These are phyloP conservation scores for Phytopythium boreale DNA, from an alignment of 352 stramenopile genomes.

Conservation along the genomic window DNA sequence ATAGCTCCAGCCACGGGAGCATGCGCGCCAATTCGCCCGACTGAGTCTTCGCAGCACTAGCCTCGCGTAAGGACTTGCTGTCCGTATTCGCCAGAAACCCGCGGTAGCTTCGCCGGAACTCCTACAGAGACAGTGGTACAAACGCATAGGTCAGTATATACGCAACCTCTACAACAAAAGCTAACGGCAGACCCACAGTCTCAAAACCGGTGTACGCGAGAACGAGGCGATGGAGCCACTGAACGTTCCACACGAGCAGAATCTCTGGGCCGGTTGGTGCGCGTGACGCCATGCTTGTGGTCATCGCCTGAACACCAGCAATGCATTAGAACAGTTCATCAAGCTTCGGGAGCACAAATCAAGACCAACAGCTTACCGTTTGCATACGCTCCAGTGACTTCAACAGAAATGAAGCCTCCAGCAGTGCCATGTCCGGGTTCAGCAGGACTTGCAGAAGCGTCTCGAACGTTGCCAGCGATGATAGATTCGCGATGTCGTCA, in stretches of 20 bases:
- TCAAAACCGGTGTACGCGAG: constrained; percentile 59
- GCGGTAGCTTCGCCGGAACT: constrained; percentile 19
- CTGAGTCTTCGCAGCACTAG: constrained; percentile 1
- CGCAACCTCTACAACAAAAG: neutral
- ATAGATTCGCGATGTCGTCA: constrained; percentile 60
- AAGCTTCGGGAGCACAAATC: neutral
- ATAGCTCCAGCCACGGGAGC: constrained; percentile 67
- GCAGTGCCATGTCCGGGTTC: constrained; percentile 47
- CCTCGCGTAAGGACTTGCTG: constrained; percentile 8
- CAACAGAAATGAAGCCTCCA: constrained; percentile 58
- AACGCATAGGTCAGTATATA: neutral
- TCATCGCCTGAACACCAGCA: constrained; percentile 33
- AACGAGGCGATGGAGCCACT: constrained; percentile 68
- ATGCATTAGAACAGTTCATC: neutral
- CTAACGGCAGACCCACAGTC: constrained; percentile 28
- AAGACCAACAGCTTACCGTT: constrained; percentile 28
- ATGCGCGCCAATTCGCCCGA: constrained; percentile 26
- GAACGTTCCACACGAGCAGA: constrained; percentile 58
- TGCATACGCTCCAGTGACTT: constrained; percentile 64
- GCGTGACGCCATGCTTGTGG: constrained; percentile 53
- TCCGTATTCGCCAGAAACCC: constrained; percentile 15
- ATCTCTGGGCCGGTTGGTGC: constrained; percentile 56
- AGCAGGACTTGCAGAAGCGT: constrained; percentile 71
- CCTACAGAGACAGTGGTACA: constrained; percentile 1
- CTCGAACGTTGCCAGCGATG: constrained; percentile 64